Evolutionary conservation across 768 basidiomycete species (phyloP).

Genomic region (Leccinum imitatum): DNA sequence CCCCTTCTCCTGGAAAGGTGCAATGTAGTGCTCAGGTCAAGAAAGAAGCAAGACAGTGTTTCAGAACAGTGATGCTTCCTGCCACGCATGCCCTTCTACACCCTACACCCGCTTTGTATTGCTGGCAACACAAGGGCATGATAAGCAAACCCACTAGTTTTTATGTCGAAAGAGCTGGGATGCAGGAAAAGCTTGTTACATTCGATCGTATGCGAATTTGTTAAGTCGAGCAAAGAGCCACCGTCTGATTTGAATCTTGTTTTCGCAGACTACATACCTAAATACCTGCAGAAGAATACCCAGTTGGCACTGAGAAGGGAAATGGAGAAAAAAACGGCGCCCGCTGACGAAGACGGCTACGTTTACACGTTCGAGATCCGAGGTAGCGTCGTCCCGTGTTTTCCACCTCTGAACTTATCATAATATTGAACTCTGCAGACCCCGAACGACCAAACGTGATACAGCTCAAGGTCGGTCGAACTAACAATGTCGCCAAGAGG

Average conservation of each 20-base stretch:
- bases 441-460: constrained; percentile 39
- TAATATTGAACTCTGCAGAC: constrained; percentile 27
- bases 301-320: constrained; percentile 53
- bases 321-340: constrained; percentile 54
- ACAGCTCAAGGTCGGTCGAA: constrained; percentile 77
- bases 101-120: constrained; percentile 45
- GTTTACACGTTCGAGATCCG: constrained; percentile 83
- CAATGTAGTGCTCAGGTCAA: constrained; percentile 71
- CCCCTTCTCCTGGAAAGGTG: constrained; percentile 19
- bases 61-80: constrained; percentile 52
- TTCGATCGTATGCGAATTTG: constrained; percentile 49
- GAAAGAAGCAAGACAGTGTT: constrained; percentile 55
- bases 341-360: constrained; percentile 66
- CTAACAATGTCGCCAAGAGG: constrained; percentile 69
- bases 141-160: constrained; percentile 52
- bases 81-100: constrained; percentile 25
- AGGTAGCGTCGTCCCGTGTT: constrained; percentile 40
- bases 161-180: constrained; percentile 47
- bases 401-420: background rate
- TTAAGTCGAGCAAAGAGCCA: background rate
- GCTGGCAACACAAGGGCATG: constrained; percentile 62
- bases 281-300: constrained; percentile 60
- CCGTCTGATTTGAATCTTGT: constrained; percentile 7
- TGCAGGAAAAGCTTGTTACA: constrained; percentile 45
- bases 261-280: constrained; percentile 64